Evolutionary conservation across 2,329 filamentous ascomycete genomes (phyloP).

Genomic region (Diaporthe sp.): DNA sequence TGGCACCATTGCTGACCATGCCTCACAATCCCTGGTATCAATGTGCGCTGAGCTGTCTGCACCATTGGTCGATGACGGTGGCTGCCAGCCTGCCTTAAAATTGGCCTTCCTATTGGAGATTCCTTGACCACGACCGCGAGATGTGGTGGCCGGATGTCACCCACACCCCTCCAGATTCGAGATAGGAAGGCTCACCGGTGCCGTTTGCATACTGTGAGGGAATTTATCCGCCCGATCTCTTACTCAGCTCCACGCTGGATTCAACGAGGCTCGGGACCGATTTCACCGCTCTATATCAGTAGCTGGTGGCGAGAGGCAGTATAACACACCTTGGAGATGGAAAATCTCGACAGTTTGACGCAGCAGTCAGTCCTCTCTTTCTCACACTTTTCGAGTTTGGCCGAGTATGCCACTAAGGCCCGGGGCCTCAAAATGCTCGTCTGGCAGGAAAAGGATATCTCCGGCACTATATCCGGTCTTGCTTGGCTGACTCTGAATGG

Average conservation of each 20-base stretch:
- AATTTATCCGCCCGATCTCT: not conserved
- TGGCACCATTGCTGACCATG: not conserved
- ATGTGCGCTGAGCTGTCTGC: not conserved
- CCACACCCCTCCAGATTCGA: constrained; percentile 1
- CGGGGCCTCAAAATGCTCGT: no score
- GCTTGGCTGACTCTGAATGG: no score
- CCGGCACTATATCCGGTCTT: no score
- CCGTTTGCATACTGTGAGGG: not conserved
- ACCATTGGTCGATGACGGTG: not conserved
- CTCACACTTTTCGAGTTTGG: no score
- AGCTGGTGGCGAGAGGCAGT: not conserved
- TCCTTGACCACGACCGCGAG: not conserved
- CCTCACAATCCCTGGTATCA: not conserved
- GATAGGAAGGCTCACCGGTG: not conserved
- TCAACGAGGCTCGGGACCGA: not conserved
- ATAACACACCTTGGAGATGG: not conserved
- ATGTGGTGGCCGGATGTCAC: not conserved
- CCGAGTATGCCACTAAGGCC: not conserved
- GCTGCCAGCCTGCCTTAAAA: not conserved
- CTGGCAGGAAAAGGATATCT: no score
- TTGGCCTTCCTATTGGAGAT: not conserved
- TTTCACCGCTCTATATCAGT: no score
- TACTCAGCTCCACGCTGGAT: not conserved
- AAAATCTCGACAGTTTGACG: not conserved
- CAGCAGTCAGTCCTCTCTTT: no score